Base-by-base conservation (phyloP, 1,284 basidiomycete species). In the Heterobasidion annosum region DNA sequence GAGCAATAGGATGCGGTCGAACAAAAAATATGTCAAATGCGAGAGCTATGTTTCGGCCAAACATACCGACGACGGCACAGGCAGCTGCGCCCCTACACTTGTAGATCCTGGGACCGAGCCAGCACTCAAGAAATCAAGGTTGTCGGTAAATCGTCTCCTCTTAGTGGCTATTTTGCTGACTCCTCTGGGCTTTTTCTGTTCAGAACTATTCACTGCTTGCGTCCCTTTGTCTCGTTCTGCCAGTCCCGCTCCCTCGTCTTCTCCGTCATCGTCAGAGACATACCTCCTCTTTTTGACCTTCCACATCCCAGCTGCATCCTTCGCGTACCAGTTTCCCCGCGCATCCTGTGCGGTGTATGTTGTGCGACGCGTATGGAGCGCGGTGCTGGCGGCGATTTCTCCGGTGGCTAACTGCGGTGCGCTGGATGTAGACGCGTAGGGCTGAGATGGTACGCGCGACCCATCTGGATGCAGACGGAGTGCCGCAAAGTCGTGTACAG, bases 71-170 rank as follows among this genome's bases (percentile, higher is more conserved):
- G 50, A 25, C 8, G 50, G 50, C 13, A 33, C 50, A 13, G 8
- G 18, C 10, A 18, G 32, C 12, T 15, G 25, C 25, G 25, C 25
- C 25, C 25, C 25, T 25, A 25, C 25, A 25, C 25, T 25, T 25
- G n/a, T 34, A 33, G 33, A 18, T 42, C 25, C 45, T 34, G 43
- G 19, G 15, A 25, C 16, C 53, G 55, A 7, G 19, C 25, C 42
- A 7, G 50, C 45, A 53, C 65, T 59, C 59, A 71, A 61, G 67
- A 77, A 68, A 61, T 64, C 58, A 53, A 73, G 61, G 61, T 79
- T 73, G 40, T 65, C 64, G 33, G 60, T 56, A 51, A 78, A 75
- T 42, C 69, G 69, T 53, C 68, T 65, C 55, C 74, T 67, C 55
- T 67, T 73, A 54, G 59, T 68, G 12, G 70, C 63, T 47, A 73